phyloP scores from a whole-genome alignment of 805 yeast genomes.

The Wickerhamiella musiphila region DNA sequence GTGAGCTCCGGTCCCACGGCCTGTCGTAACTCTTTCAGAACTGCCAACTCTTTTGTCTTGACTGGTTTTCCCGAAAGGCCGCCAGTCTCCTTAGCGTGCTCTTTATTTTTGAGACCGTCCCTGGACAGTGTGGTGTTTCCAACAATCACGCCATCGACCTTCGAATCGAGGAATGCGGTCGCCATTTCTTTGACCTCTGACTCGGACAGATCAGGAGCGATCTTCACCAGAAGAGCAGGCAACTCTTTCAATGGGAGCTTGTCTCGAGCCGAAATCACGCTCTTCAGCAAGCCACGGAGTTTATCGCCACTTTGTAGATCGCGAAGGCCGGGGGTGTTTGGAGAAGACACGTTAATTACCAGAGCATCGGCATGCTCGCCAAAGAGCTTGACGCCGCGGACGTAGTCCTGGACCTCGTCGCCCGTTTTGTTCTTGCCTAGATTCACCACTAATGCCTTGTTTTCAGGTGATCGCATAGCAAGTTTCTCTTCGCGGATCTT shows the following conservation, averaged over 20 bases:
- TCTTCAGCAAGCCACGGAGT: slow-evolving; percentile 45
- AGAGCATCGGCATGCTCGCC: slow-evolving; percentile 78
- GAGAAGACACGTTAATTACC: slow-evolving; percentile 83
- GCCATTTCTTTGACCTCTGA: slow-evolving; percentile 72
- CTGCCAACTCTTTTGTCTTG: slow-evolving; percentile 59
- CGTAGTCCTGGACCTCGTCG: slow-evolving; percentile 75
- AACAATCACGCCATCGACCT: slow-evolving; percentile 79
- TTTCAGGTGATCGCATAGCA: slow-evolving; percentile 9
- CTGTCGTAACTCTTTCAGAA: slow-evolving; percentile 53
- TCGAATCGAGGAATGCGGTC: slow-evolving; percentile 52
- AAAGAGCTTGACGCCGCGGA: slow-evolving; percentile 63
- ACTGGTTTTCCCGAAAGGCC: slow-evolving; percentile 90
- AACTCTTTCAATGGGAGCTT: slow-evolving; percentile 27
- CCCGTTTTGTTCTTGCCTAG: slow-evolving; percentile 87
- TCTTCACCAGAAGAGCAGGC: slow-evolving; percentile 78
- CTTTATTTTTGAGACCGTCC: slow-evolving; percentile 33
- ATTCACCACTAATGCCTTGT: slow-evolving; percentile 58
- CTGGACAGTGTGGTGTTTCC: slow-evolving; percentile 85
- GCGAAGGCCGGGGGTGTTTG: slow-evolving; percentile 90
- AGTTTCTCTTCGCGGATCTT: slow-evolving; percentile 39
- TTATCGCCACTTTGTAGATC: slow-evolving; percentile 65
- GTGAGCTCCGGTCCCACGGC: slow-evolving; percentile 61
- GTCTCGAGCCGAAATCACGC: slow-evolving; percentile 58
- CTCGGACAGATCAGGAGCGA: slow-evolving; percentile 84
- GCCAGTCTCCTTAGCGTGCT: slow-evolving; percentile 39